Base-by-base conservation (phyloP, 768 basidiomycete species). In the Lactarius pseudohatsudake region DNA sequence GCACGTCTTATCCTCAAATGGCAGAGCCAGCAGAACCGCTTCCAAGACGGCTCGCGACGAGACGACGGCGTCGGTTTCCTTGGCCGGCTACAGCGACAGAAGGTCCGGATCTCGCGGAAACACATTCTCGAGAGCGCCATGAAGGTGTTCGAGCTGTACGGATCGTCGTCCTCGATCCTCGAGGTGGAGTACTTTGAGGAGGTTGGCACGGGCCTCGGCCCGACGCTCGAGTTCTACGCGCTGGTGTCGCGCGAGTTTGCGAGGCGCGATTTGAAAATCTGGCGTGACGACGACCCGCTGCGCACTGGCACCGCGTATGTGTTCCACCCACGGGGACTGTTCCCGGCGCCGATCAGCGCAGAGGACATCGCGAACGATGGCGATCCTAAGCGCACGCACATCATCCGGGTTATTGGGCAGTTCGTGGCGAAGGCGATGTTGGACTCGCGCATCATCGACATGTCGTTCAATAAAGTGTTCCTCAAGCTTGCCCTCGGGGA, bases 151-250 rank as follows among this genome's bases (percentile, higher is more conserved):
- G 95, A 96, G 74, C 85, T 98, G 59, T 99, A 98, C 72, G 97
- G 97, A 1, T 92, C 93, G 0, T 94, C 93, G 2, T 92, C 91
- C 4, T 94, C 94, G 0, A 87, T 98, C 26, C 84, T 99, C 50
- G 97, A 99, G 75, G 94, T 98, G 59, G 96, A 99, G 79, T 98
- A 98, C 79, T 98, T 98, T 73, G 94, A 97, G 74, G 97, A 99
- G 80, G 96, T 98, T 57, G 97, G 97, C 22, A 98, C 96, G 9
- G 97, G 97, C 22, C 81, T 99, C 13, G 97, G 97, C 3, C 97
- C 97, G 8, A 98, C 97, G 30, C 82, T 98, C 28, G 97, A 99
- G 78, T 99, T 99, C 79, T 99, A 98, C 76, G 92, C 96, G n/a
- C 79, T 98, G 59, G 97, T 95, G 9, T 96, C 93, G 53, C 91